These are phyloP conservation scores for Acacia acuminata DNA, from an alignment of 306 rosid species.

Conservation along the genomic window DNA sequence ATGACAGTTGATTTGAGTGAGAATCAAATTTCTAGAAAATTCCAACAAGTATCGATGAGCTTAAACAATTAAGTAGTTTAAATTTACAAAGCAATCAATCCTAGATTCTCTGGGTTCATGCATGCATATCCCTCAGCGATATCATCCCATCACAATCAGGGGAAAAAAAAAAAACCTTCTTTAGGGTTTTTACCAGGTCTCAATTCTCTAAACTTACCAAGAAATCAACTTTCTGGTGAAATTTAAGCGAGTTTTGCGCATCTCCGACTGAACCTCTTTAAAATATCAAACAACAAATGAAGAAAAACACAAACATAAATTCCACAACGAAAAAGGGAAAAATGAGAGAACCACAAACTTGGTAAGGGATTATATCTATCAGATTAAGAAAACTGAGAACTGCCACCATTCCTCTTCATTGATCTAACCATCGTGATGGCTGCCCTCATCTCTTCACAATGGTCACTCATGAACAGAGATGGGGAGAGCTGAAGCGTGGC, in stretches of 20 bases:
- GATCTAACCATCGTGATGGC: too few species aligned
- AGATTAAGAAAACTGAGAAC: too few species aligned
- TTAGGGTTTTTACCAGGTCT: slow-evolving; percentile 62
- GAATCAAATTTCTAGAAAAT: slow-evolving; percentile 56
- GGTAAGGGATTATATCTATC: too few species aligned
- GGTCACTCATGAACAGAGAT: too few species aligned
- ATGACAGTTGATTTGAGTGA: slow-evolving; percentile 48
- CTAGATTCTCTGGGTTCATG: slow-evolving; percentile 68
- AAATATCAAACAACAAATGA: slow-evolving; percentile 62
- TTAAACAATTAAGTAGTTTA: slow-evolving; percentile 57
- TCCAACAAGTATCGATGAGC: slow-evolving; percentile 55
- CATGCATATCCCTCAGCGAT: slow-evolving; percentile 49
- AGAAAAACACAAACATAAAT: too few species aligned
- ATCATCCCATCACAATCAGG: slow-evolving; percentile 53
- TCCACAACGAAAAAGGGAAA: too few species aligned
- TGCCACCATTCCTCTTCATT: too few species aligned
- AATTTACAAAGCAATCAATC: slow-evolving; percentile 59
- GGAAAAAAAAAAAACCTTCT: slow-evolving; percentile 48
- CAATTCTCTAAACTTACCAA: slow-evolving; percentile 61
- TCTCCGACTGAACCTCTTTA: slow-evolving; percentile 67
- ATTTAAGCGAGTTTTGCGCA: slow-evolving; percentile 59
- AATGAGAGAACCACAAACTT: too few species aligned
- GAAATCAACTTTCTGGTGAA: slow-evolving; percentile 63
- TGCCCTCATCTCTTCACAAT: too few species aligned
- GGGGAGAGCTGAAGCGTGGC: too few species aligned